phyloP scores from a whole-genome alignment of 2,329 filamentous ascomycete species.

The Pseudocercospora fuligena region DNA sequence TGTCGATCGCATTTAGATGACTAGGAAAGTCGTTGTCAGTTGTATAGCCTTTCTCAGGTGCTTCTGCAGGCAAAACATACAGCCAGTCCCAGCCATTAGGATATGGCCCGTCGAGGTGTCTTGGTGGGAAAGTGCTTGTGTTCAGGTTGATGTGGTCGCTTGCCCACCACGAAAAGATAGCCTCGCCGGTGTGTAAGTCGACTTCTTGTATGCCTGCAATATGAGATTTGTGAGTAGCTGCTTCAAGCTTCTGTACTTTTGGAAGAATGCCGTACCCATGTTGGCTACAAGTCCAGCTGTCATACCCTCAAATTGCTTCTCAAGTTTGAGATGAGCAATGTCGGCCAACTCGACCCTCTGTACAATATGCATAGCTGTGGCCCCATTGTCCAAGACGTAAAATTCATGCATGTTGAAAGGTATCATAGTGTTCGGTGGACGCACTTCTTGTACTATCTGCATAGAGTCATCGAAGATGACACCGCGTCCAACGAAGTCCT shows the following conservation, averaged over 20 bases:
- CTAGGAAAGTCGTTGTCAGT: neutral
- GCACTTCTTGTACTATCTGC: neutral
- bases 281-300: constrained; percentile 13
- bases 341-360: constrained; percentile 10
- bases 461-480: constrained; percentile 17
- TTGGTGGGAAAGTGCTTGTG: constrained; percentile 33
- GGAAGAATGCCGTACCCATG: neutral
- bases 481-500: constrained; percentile 13
- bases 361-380: constrained; percentile 35
- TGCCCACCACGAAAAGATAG: constrained; percentile 45
- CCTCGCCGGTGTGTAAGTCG: constrained; percentile 39
- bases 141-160: constrained; percentile 40
- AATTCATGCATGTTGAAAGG: constrained; percentile 46
- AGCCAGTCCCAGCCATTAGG: constrained; percentile 27
- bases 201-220: constrained; percentile 32
- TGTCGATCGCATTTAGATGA: constrained; percentile 48
- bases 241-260: too few relatives aligned
- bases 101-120: neutral
- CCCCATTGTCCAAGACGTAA: constrained; percentile 41
- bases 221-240: too few relatives aligned
- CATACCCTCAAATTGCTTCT: neutral
- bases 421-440: neutral
- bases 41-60: too few relatives aligned
- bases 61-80: neutral
- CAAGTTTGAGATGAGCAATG: neutral